A percentile compares a stretch with the other conserved stretches of the same genome.
Evolutionary conservation across 345 rosid species (phyloP).

Genomic region (Eutrema japonicum): DNA sequence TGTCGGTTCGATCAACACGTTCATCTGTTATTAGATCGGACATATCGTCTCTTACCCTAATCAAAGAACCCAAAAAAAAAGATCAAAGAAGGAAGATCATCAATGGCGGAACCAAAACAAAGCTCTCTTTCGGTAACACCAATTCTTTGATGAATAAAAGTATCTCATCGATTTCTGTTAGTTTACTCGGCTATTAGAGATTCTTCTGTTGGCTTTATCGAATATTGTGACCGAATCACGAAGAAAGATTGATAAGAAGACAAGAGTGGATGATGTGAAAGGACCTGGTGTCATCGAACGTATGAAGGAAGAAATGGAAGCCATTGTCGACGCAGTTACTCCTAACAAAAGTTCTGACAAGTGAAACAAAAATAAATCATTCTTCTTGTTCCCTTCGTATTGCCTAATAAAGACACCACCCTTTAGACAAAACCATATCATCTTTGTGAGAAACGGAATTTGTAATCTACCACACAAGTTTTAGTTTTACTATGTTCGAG

Average conservation of each 20-base stretch:
- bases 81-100: constrained; percentile 9
- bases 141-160: not conserved
- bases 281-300: constrained; percentile 57
- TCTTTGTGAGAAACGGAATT: not conserved
- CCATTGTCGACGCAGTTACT: constrained; percentile 50
- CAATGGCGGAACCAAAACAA: constrained; percentile 38
- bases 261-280: constrained; percentile 52
- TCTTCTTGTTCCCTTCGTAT: not conserved
- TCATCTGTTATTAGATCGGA: constrained; percentile 16
- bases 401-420: constrained; percentile 16
- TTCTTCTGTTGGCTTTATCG: not conserved
- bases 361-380: not conserved
- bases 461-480: not conserved
- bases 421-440: not conserved
- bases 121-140: constrained; percentile 30
- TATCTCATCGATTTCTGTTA: not conserved
- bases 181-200: not conserved
- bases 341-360: constrained; percentile 41
- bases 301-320: constrained; percentile 59
- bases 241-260: constrained; percentile 24
- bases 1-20: constrained; percentile 13
- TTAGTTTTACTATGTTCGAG: not conserved
- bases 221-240: not conserved
- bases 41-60: not conserved
- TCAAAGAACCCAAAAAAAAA: not conserved